phyloP scores from a whole-genome alignment of 495 filamentous ascomycete genomes.

The Xylaria palmicola region DNA sequence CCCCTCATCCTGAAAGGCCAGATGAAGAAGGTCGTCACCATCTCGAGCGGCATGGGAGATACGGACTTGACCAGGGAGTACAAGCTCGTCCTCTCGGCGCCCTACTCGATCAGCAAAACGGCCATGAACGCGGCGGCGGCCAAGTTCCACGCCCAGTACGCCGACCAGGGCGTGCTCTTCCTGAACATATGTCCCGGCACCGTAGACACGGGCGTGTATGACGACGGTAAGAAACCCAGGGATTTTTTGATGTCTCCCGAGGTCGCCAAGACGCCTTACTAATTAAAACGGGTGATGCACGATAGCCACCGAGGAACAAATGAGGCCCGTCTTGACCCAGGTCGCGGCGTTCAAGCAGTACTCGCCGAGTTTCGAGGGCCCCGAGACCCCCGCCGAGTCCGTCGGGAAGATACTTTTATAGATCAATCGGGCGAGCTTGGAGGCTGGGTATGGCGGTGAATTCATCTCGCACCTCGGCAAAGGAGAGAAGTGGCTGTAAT shows the following conservation, averaged over 20 bases:
- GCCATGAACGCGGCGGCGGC: constrained; percentile 40
- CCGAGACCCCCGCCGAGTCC: constrained; percentile 37
- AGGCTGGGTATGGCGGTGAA: constrained; percentile 45
- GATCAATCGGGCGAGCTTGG: constrained; percentile 43
- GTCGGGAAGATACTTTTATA: constrained; percentile 36
- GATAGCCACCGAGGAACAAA: constrained; percentile 40
- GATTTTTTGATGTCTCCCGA: background rate
- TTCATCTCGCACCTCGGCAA: constrained; percentile 55
- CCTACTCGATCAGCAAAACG: constrained; percentile 34
- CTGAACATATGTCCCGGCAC: constrained; percentile 31
- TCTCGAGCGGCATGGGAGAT: constrained; percentile 51
- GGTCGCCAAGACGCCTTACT: background rate
- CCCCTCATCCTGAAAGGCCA: constrained; percentile 51
- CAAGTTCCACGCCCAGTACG: constrained; percentile 49
- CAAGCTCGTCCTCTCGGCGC: constrained; percentile 18
- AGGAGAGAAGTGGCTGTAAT: constrained; percentile 40
- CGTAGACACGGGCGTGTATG: constrained; percentile 29
- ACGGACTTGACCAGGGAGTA: constrained; percentile 22
- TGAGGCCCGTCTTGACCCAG: constrained; percentile 25
- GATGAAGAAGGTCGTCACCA: constrained; percentile 55
- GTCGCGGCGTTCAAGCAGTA: constrained; percentile 39
- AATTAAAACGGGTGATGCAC: background rate
- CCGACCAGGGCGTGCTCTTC: constrained; percentile 48
- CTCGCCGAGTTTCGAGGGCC: constrained; percentile 49
- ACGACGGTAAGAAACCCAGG: background rate